These are phyloP conservation scores for Hylodesmum podocarpum DNA, from an alignment of 306 rosid species.

Conservation along the genomic window DNA sequence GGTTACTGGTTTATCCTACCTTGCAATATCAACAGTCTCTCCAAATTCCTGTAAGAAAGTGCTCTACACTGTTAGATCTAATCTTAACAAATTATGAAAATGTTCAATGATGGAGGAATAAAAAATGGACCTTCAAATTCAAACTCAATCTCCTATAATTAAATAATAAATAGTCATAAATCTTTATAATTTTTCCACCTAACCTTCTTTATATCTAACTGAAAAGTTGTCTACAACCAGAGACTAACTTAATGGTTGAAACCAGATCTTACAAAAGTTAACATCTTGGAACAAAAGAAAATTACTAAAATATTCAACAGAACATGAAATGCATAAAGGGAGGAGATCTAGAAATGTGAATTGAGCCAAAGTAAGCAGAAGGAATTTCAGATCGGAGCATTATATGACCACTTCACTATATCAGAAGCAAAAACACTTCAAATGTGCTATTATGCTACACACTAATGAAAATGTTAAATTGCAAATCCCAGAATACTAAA, in stretches of 20 bases:
- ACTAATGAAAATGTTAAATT: background rate
- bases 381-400: constrained; percentile 28
- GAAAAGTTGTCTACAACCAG: background rate
- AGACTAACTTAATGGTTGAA: constrained; percentile 7
- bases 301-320: background rate
- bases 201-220: background rate
- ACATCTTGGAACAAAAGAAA: background rate
- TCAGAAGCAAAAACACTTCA: background rate
- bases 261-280: constrained; percentile 50
- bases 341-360: constrained; percentile 39
- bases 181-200: background rate
- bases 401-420: background rate
- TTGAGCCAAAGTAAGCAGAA: constrained; percentile 7
- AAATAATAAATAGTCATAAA: background rate
- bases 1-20: background rate
- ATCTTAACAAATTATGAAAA: constrained; percentile 10
- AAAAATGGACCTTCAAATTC: background rate
- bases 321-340: background rate
- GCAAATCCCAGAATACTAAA: constrained; percentile 6
- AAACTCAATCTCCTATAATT: background rate
- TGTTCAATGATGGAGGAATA: background rate
- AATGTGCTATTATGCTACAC: constrained; percentile 1
- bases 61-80: constrained; percentile 33
- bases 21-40: constrained; percentile 38
- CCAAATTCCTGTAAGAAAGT: constrained; percentile 64